Evolutionary conservation across 2,329 filamentous ascomycete genomes (phyloP).

Genomic region (Cytospora paraplurivora): DNA sequence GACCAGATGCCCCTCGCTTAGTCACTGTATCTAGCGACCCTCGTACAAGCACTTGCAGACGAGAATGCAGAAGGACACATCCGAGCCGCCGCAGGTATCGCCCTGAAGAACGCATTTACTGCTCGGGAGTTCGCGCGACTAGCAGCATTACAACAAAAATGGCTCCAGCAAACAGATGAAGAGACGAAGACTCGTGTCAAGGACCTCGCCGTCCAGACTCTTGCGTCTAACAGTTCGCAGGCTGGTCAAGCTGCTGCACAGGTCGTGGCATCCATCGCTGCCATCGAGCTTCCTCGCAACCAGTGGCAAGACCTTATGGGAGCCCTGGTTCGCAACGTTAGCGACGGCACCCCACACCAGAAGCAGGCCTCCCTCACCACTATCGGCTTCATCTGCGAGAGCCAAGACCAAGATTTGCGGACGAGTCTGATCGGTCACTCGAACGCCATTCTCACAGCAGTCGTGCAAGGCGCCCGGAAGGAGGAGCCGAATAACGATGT

Average conservation of each 20-base stretch:
- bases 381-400: slow-evolving; percentile 99
- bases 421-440: slow-evolving; percentile 82
- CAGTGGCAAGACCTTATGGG: slow-evolving; percentile 94
- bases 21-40: slow-evolving; percentile 89
- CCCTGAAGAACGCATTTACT: slow-evolving; percentile 97
- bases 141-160: slow-evolving; percentile 90
- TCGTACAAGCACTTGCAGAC: slow-evolving; percentile 93
- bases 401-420: slow-evolving; percentile 83
- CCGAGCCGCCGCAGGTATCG: slow-evolving; percentile 91
- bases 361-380: slow-evolving; percentile 94
- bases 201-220: slow-evolving; percentile 83
- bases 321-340: slow-evolving; percentile 88
- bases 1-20: slow-evolving; percentile 42
- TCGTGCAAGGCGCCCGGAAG: slow-evolving; percentile 95
- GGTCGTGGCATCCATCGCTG: slow-evolving; percentile 91
- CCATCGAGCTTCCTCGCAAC: slow-evolving; percentile 88
- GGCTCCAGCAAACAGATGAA: slow-evolving; percentile 79
- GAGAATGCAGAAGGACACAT: slow-evolving; percentile 81
- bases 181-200: slow-evolving; percentile 88
- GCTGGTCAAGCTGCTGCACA: slow-evolving; percentile 90
- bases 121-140: slow-evolving; percentile 86
- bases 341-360: slow-evolving; percentile 79
- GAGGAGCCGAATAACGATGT: slow-evolving; percentile 93
- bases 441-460: slow-evolving; percentile 95
- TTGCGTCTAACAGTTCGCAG: slow-evolving; percentile 76